Evolutionary conservation across 768 basidiomycete species (phyloP), one percentile per base, ranked within the genome.

Genomic region (Lepiota venenata): DNA sequence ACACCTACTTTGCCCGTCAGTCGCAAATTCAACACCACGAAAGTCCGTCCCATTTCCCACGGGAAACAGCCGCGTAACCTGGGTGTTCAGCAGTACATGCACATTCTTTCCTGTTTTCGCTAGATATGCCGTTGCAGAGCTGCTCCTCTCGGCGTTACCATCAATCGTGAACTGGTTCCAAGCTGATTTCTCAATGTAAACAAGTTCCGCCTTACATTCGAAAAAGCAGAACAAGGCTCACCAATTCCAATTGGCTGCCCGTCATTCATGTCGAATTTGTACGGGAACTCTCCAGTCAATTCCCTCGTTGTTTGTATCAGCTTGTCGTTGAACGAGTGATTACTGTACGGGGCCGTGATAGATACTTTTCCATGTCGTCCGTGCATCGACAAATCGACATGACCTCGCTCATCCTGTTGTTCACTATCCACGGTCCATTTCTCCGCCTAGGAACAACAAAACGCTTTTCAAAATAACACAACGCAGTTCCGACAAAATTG

Each of bases 91-190:
- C 53, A 58, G 47, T 2, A 55, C 50, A 37, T 50, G 37, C 3
- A 58, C 32, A 25, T 58, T 58, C 7, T 36, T 32, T 2, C 41
- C 44, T 15, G 25, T 36, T 10, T 15, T 11, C 16, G 25, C 47
- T 12, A 60, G 25, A 38, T 60, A 60, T 10, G 56, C 56, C 0
- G 56, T 56, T 3, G 59, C 56, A 32, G 59, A 50, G 37, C 56
- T 58, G 45, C 56, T 56, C 16, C 59, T 50, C 45, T 60, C 59
- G 2, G 49, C 59, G 20, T 58, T 55, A n/a, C 47, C 29, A 25
- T 55, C 53, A 5, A 58, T 56, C 9, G 56, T 53, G 20, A 42
- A 54, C 42, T 56, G 56, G 1, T 36, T 55, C 53, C 50, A 58
- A 1, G 59, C 59, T 60, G 9, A 2, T 6, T 20, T 41, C n/a